A percentile compares a stretch with the other conserved stretches of the same genome.
These are phyloP conservation scores for Sphaerulina musiva DNA, from an alignment of 2,329 filamentous ascomycete species.

Conservation along the genomic window DNA sequence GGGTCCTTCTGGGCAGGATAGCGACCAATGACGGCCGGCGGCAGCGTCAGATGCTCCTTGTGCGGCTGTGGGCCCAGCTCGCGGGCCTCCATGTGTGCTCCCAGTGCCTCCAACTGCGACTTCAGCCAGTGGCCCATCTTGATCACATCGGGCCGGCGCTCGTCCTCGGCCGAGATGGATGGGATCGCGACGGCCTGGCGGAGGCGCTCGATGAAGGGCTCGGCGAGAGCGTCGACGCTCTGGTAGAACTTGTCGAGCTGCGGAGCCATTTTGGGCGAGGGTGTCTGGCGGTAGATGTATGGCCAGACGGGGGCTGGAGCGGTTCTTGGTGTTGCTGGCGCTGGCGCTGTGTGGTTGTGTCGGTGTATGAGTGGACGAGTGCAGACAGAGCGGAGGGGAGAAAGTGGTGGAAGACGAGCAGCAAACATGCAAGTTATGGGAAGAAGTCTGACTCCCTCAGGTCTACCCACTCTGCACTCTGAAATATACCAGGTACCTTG, in stretches of 20 bases:
- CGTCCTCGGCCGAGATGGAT: conserved; percentile 87
- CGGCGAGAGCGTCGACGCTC: conserved; percentile 74
- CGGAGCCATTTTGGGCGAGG: conserved; percentile 63
- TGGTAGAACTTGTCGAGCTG: conserved; percentile 89
- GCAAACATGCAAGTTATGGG: conserved; percentile 10
- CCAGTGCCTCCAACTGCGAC: conserved; percentile 71
- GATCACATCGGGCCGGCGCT: conserved; percentile 82
- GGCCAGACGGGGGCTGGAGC: conserved; percentile 35
- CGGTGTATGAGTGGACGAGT: not conserved
- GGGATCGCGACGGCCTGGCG: conserved; percentile 91
- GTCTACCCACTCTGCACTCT: too few species aligned
- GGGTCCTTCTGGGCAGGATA: conserved; percentile 73
- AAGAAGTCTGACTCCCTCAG: too few species aligned
- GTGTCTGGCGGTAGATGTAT: conserved; percentile 38
- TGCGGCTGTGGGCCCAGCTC: conserved; percentile 86
- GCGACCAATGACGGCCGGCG: conserved; percentile 83
- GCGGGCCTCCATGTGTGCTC: conserved; percentile 80
- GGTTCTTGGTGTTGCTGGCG: not conserved
- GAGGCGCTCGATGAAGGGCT: conserved; percentile 81
- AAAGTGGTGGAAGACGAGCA: conserved; percentile 2
- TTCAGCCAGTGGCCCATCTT: conserved; percentile 93
- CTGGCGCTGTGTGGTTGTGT: not conserved
- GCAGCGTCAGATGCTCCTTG: conserved; percentile 82
- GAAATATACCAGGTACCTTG: too few species aligned
- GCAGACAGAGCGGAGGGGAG: not conserved